phyloP scores from a whole-genome alignment of 768 basidiomycete species.

The Neoboletus magnificus region DNA sequence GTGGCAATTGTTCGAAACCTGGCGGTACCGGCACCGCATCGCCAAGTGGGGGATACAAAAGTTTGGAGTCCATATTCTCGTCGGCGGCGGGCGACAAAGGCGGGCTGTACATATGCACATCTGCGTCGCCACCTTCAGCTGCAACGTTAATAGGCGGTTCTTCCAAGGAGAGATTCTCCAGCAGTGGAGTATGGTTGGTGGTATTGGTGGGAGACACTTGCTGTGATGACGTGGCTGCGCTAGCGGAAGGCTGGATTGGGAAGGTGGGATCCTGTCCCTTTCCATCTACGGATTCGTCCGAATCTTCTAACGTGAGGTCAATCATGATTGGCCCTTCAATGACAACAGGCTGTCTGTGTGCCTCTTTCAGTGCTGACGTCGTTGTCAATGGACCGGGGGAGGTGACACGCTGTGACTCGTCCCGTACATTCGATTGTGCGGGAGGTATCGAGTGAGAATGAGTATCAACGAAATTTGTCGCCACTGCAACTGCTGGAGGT shows the following conservation, averaged over 20 bases:
- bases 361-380: background rate
- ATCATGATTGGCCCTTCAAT: conserved; percentile 23
- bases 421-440: background rate
- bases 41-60: conserved; percentile 2
- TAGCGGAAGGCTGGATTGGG: conserved; percentile 3
- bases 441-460: background rate
- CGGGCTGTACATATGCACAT: conserved; percentile 24
- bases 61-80: conserved; percentile 11
- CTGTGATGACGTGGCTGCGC: conserved; percentile 3
- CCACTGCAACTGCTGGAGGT: background rate
- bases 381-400: background rate
- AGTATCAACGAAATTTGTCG: background rate
- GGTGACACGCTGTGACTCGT: background rate
- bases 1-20: conserved; percentile 8
- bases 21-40: background rate
- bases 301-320: conserved; percentile 26
- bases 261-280: conserved; percentile 7
- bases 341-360: background rate
- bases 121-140: conserved; percentile 8
- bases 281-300: conserved; percentile 19
- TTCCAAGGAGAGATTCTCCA: conserved; percentile 22
- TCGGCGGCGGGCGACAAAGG: conserved; percentile 4
- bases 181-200: conserved; percentile 17
- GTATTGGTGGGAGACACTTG: conserved; percentile 7
- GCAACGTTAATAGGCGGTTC: conserved; percentile 6